A percentile compares a stretch with the other conserved stretches of the same genome.
Conservation (phyloP, 192 early-diverging fungal genomes). For the Helicostylum pulchrum region DNA sequence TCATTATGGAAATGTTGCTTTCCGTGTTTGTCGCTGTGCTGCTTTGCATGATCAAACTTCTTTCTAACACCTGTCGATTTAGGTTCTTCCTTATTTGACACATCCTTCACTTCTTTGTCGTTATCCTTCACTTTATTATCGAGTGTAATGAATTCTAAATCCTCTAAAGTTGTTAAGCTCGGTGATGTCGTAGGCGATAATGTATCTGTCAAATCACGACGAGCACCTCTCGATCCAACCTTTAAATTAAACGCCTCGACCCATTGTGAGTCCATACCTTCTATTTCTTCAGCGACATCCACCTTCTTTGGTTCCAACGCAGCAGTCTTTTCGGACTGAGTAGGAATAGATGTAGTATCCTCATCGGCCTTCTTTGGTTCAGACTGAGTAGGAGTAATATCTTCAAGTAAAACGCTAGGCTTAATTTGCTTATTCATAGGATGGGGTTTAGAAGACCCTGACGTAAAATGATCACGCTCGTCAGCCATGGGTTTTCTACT, state of each 20-base stretch:
- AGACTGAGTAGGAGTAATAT: background rate
- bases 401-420: background rate
- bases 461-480: background rate
- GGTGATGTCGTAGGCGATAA: background rate
- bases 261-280: constrained; percentile 25
- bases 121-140: background rate
- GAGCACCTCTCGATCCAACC: constrained; percentile 17
- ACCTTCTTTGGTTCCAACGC: background rate
- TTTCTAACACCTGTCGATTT: no score
- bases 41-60: no score
- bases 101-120: no score
- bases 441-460: background rate
- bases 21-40: no score
- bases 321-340: background rate
- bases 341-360: background rate
- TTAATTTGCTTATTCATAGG: background rate
- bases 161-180: background rate
- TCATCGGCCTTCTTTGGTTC: background rate
- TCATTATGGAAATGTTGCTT: no score
- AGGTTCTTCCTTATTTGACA: no score
- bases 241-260: constrained; percentile 34
- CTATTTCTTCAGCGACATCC: background rate
- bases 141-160: background rate
- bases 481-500: background rate
- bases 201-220: background rate